These are phyloP conservation scores for Middelhovenomyces tepae DNA, from an alignment of 805 yeast species.

Conservation along the genomic window DNA sequence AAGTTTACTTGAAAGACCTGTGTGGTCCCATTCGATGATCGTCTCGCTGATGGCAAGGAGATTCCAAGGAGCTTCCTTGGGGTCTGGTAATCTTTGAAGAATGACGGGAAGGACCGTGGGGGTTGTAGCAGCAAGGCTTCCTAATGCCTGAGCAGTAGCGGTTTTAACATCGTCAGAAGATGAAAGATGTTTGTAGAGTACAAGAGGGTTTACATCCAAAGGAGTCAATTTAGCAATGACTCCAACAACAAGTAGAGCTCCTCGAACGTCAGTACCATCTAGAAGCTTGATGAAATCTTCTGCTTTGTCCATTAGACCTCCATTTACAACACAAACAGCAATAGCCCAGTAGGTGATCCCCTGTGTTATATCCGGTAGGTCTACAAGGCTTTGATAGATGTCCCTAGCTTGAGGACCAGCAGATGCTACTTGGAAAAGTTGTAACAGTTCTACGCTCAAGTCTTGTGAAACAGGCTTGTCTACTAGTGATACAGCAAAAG, in stretches of 20 bases:
- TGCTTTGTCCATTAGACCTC: neutral
- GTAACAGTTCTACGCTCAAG: too few species aligned
- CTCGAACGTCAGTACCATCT: slow-evolving; percentile 20
- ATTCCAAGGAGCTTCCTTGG: slow-evolving; percentile 20
- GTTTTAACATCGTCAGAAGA: slow-evolving; percentile 30
- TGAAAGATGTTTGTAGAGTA: slow-evolving; percentile 30
- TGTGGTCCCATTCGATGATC: too few species aligned
- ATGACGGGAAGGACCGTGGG: too few species aligned
- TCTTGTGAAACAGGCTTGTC: too few species aligned
- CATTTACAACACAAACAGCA: slow-evolving; percentile 8
- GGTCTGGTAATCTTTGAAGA: too few species aligned
- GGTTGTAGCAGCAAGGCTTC: slow-evolving; percentile 40
- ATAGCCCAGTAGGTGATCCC: slow-evolving; percentile 9
- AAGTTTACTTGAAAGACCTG: too few species aligned
- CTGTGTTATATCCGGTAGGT: neutral
- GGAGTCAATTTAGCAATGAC: slow-evolving; percentile 33
- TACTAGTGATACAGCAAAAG: too few species aligned
- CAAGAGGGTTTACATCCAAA: slow-evolving; percentile 29
- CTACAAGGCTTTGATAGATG: neutral
- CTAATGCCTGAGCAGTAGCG: slow-evolving; percentile 47
- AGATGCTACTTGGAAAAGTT: too few species aligned
- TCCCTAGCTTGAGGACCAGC: too few species aligned
- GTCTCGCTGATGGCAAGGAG: slow-evolving; percentile 30
- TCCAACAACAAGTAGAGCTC: slow-evolving; percentile 41
- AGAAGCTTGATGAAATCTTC: slow-evolving; percentile 7